Evolutionary conservation across 2,329 filamentous ascomycete genomes (phyloP).

Genomic region (Colletotrichum higginsianum): DNA sequence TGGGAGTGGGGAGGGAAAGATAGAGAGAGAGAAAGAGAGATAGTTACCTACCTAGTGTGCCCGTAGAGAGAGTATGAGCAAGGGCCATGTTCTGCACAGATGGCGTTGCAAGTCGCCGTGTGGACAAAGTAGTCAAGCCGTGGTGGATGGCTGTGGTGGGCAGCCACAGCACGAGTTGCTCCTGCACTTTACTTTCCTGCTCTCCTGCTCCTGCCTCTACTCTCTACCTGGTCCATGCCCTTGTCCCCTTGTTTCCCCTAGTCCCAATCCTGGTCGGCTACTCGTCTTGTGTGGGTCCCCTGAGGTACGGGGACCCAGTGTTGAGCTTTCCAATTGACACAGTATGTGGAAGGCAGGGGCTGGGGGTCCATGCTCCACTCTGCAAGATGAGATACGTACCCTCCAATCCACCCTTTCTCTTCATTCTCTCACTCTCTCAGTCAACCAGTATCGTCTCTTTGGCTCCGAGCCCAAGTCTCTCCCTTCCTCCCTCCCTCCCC

Average conservation of each 20-base stretch:
- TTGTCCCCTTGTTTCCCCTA: constrained; percentile 19
- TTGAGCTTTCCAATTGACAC: neutral
- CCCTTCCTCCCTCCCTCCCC: neutral
- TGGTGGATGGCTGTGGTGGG: constrained; percentile 1
- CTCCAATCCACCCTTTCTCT: neutral
- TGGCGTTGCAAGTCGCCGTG: constrained; percentile 36
- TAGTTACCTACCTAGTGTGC: too few relatives aligned
- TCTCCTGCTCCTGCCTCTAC: constrained; percentile 6
- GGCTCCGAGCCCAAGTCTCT: neutral
- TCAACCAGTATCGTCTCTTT: neutral
- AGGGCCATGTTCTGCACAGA: constrained; percentile 34
- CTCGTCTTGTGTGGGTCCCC: constrained; percentile 12
- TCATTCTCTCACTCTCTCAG: neutral
- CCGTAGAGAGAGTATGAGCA: constrained; percentile 1
- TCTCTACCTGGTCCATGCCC: constrained; percentile 24
- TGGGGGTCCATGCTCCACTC: constrained; percentile 17
- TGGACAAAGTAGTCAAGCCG: constrained; percentile 25
- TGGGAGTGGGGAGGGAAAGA: neutral
- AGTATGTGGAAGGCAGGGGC: constrained; percentile 23
- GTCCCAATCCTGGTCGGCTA: constrained; percentile 31
- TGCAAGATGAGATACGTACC: constrained; percentile 19
- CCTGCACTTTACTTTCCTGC: constrained; percentile 29
- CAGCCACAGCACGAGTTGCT: constrained; percentile 27
- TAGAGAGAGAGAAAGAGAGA: neutral
- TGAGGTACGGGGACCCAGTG: constrained; percentile 39